Evolutionary conservation across 2,329 filamentous ascomycete species (phyloP), one percentile per base, ranked within the genome.

Genomic region (Hypoxylon sp.): DNA sequence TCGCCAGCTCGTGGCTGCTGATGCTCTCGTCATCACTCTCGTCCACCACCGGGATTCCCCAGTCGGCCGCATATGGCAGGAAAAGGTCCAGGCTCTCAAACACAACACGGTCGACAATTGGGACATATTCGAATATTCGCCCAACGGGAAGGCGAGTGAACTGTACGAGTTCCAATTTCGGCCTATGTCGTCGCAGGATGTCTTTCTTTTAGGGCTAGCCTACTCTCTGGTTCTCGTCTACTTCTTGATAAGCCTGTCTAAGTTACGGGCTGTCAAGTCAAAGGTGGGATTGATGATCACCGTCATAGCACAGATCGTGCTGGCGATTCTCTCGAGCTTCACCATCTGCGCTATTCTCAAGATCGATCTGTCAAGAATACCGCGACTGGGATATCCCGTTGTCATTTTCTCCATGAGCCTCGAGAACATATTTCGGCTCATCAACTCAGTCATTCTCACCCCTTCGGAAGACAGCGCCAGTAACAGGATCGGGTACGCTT

Each of bases 91-190:
- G 47, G 70, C 75, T 3, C 75, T 92, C 20, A 81, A 84, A 2
- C 61, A 75, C 3, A 77, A 77, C 13, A 74, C 79, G 52, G 73
- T 76, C 1, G 73, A 81, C 27, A 79, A 82, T 56, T 92, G 89
- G 86, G 81, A 83, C 15, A 77, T 91, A 1, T 90, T 90, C 65
- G 87, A 64, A 5, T 61, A 88, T 1, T 69, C 78, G 24, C 63
- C 65, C 1, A 79, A 86, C 62, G 86, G 82, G 27, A 75, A 75
- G 20, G 74, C 76, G 21, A 88, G 82, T 64, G 84, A 87, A 52
- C 78, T 92, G 1, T 92, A 91, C 70, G 88, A 93, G 72, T 93
- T 93, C 69, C 88, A 88, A 58, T 92, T 92, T 69, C 86, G 85
- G 24, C 90, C 90, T 6, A 85, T 93, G 67, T 91, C 89, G 11